Evolutionary conservation across 2,329 filamentous ascomycete genomes (phyloP), one percentile per base, ranked within the genome.

Genomic region (Colletotrichum sp.): DNA sequence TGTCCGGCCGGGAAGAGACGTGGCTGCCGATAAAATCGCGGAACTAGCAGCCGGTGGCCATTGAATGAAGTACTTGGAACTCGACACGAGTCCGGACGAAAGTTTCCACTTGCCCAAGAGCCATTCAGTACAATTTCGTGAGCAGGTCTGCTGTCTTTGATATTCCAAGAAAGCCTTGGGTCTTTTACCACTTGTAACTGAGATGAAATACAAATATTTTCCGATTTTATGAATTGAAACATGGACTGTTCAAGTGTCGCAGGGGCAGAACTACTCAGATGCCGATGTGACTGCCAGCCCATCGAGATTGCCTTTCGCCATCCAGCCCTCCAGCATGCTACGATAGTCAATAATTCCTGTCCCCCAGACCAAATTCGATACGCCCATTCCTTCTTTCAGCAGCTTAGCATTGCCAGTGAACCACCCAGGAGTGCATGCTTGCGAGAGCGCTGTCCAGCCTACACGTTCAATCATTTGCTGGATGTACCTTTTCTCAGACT

Each of bases 21-120:
- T 57, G n/a, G 78, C 78, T 7, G 78, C 78, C 6, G 63, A 72
- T 16, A 64, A 28, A 16, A 60, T 72, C n/a, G 70, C 70, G 6
- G 60, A 34, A 9, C 70, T 72, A 2, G 70, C 70, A 3, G 48
- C 48, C 6, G 24, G 13, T 3, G 52, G 70, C 3, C 24, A n/a
- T 34, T 72, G 52, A 71, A 8, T 15, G 18, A 8, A 16, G 43
- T 1, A 21, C 4, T 21, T 7, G 2, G n/a, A 7, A 21, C 6
- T 48, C 5, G 3, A 21, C 18, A 21, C 6, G 6, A 48, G 1
- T 48, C 3, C 43, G 10, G 0, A 48, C 39, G 43, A 48, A 21
- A 21, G 3, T 7, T 48, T 21, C 0, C 3, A 21, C 10, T 52
- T 21, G 6, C 5, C 6, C n/a, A 21, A 52, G 9, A 48, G 18